A percentile compares a stretch with the other conserved stretches of the same genome.
Conservation (phyloP, 345 rosid genomes). For the Reutealis trisperma region DNA sequence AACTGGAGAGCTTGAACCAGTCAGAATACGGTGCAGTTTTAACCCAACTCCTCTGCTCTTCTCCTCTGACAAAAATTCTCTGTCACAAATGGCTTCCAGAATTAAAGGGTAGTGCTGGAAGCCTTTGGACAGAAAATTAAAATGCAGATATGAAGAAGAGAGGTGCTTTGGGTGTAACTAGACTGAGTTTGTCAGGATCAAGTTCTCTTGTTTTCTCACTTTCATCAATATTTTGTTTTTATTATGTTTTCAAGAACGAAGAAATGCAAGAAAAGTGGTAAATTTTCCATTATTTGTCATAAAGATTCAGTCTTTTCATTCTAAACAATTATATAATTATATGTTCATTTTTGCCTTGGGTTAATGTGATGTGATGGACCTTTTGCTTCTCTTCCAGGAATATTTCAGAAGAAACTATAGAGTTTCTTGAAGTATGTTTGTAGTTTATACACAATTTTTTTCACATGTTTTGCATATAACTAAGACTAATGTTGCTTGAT, state of each 20-base stretch:
- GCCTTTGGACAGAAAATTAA: not conserved
- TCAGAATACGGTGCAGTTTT: conserved; percentile 5
- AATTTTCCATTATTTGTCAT: not conserved
- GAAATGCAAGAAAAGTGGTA: not conserved
- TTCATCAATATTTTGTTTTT: not conserved
- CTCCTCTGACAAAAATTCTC: not conserved
- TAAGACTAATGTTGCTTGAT: not conserved
- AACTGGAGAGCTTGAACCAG: not conserved
- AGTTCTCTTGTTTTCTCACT: conserved; percentile 11
- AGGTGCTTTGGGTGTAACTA: conserved; percentile 4
- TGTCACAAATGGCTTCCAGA: conserved; percentile 13
- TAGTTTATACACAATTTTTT: not conserved
- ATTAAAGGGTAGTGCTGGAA: not conserved
- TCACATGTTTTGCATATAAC: not conserved
- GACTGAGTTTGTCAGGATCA: conserved; percentile 10
- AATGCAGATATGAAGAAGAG: conserved; percentile 4
- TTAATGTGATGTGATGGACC: not conserved
- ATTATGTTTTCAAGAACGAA: not conserved
- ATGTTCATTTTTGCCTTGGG: not conserved
- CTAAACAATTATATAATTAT: not conserved
- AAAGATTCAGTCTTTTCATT: not conserved
- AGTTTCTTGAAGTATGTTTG: not conserved
- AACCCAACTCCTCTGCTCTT: not conserved
- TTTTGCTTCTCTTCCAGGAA: not conserved
- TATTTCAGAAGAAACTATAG: not conserved